These are phyloP conservation scores for Oryza glumipatula DNA, from an alignment of 176 grass and related monocot genomes.

Conservation along the genomic window DNA sequence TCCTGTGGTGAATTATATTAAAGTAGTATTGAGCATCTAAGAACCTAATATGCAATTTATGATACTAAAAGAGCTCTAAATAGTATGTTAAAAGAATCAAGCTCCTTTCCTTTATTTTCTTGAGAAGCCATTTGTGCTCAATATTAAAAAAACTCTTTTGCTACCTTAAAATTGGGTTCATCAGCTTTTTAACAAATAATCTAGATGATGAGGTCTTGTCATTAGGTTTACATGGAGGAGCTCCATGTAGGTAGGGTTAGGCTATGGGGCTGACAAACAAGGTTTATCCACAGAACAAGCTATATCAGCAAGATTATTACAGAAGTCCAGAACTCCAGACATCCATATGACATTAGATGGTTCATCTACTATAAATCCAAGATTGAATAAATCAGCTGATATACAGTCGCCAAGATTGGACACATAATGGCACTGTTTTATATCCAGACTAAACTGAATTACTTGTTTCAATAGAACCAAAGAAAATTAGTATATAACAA, in stretches of 20 bases:
- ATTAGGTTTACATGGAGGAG: conserved; percentile 10
- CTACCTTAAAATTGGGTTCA: conserved; percentile 13
- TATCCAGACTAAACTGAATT: conserved; percentile 4
- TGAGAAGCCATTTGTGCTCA: conserved; percentile 4
- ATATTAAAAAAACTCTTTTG: neutral
- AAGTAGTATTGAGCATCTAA: conserved; percentile 26
- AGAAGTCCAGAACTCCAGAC: conserved; percentile 21
- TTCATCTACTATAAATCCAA: neutral
- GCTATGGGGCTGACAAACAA: conserved; percentile 4
- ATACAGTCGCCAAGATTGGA: neutral
- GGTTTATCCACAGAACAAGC: conserved; percentile 6
- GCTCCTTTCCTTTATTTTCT: neutral
- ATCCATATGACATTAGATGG: conserved; percentile 1
- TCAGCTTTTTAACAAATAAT: conserved; percentile 3
- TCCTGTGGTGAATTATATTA: conserved; percentile 59
- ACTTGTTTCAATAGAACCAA: conserved; percentile 21
- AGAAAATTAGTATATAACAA: neutral
- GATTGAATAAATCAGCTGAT: neutral
- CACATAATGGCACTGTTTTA: neutral
- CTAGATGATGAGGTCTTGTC: conserved; percentile 3
- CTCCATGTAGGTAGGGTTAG: neutral
- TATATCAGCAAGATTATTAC: neutral
- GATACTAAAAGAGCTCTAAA: neutral
- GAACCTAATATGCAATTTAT: neutral
- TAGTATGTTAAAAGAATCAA: neutral